Percentiles rank a stretch among this genome's conserved stretches.
These are phyloP conservation scores for Triangularia setosa DNA, from an alignment of 2,329 filamentous ascomycete genomes.

Conservation along the genomic window DNA sequence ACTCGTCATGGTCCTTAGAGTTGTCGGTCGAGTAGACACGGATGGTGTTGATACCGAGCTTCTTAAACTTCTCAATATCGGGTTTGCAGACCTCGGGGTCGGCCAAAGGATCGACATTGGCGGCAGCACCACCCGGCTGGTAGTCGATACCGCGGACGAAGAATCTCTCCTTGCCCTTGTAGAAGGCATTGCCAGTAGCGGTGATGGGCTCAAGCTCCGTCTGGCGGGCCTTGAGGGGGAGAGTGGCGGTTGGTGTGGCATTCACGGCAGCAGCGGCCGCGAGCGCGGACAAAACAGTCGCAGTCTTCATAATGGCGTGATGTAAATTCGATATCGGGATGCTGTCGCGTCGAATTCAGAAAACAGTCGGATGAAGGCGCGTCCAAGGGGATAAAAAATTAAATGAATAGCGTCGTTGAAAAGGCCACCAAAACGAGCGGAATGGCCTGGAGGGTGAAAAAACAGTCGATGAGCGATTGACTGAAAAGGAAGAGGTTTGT, in stretches of 20 bases:
- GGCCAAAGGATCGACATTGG: constrained; percentile 67
- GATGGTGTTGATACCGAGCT: constrained; percentile 78
- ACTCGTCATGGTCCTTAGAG: constrained; percentile 72
- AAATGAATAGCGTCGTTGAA: constrained; percentile 9
- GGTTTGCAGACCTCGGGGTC: constrained; percentile 67
- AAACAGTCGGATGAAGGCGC: constrained; percentile 1
- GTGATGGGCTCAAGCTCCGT: constrained; percentile 23
- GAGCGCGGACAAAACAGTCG: constrained; percentile 21
- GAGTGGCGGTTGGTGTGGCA: constrained; percentile 16
- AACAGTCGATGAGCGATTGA: constrained; percentile 20
- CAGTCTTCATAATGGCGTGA: constrained; percentile 22
- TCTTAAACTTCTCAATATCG: constrained; percentile 77
- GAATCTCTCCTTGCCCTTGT: constrained; percentile 49
- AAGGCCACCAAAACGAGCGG: constrained; percentile 26
- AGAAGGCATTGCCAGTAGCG: constrained; percentile 45
- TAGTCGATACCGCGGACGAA: constrained; percentile 60
- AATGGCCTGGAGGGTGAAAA: constrained; percentile 16
- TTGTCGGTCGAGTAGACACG: constrained; percentile 95
- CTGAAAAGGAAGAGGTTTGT: constrained; percentile 12
- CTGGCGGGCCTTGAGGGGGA: constrained; percentile 16
- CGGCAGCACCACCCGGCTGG: constrained; percentile 56
- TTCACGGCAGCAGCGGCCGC: constrained; percentile 22
- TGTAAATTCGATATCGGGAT: background rate
- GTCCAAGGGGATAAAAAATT: background rate
- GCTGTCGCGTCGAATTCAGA: background rate